phyloP scores from a whole-genome alignment of 1,139 yeast species.

The Kodamaea ohmeri region DNA sequence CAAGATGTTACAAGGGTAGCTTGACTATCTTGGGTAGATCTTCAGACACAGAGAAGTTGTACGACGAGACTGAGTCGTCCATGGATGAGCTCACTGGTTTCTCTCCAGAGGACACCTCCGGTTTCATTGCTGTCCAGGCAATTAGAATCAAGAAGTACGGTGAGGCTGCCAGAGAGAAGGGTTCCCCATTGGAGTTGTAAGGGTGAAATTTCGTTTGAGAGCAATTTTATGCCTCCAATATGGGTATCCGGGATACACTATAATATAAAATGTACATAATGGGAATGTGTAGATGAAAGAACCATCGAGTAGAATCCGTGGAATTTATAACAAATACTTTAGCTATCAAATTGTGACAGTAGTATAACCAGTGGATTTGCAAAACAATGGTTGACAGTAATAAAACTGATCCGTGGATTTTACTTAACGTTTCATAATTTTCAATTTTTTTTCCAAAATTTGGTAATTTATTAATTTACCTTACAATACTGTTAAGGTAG shows the following conservation, averaged over 20 bases:
- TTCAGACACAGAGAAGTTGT: slow-evolving; percentile 90
- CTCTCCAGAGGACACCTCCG: slow-evolving; percentile 94
- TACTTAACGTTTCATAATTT: too few species aligned
- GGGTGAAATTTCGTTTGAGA: too few species aligned
- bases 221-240: too few species aligned
- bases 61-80: slow-evolving; percentile 96
- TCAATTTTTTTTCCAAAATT: too few species aligned
- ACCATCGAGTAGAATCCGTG: too few species aligned
- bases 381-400: too few species aligned
- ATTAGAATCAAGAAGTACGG: slow-evolving; percentile 98
- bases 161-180: slow-evolving; percentile 84
- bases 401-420: too few species aligned
- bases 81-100: slow-evolving; percentile 99
- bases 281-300: not conserved
- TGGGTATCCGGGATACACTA: slow-evolving; percentile 1
- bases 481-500: too few species aligned
- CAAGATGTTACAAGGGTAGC: slow-evolving; percentile 89
- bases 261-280: not conserved
- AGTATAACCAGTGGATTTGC: too few species aligned
- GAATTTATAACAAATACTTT: too few species aligned
- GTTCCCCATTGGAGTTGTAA: slow-evolving; percentile 47
- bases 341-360: too few species aligned
- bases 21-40: slow-evolving; percentile 86
- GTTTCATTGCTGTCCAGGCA: slow-evolving; percentile 96
- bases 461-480: too few species aligned